These are phyloP conservation scores for Candolleomyces aberdarensis DNA, from an alignment of 768 basidiomycete genomes.

Conservation along the genomic window DNA sequence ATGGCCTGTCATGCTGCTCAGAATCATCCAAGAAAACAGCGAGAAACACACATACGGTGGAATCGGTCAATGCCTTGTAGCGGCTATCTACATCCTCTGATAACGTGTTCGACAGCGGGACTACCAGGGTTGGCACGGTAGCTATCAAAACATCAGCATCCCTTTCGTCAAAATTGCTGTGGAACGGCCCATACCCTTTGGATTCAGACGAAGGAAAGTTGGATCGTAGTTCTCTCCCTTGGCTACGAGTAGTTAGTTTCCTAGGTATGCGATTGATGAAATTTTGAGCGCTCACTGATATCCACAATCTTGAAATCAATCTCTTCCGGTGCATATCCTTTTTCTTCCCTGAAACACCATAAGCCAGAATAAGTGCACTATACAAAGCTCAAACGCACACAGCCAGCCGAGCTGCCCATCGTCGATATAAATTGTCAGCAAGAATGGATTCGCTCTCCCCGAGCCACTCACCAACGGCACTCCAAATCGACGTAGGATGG, in stretches of 20 bases:
- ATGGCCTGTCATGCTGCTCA: conserved; percentile 47
- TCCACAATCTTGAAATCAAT: conserved; percentile 68
- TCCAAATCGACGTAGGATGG: conserved; percentile 59
- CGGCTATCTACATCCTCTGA: conserved; percentile 67
- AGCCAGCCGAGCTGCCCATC: conserved; percentile 46
- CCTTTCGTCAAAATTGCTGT: neutral
- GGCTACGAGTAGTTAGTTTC: conserved; percentile 32
- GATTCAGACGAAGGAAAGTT: conserved; percentile 73
- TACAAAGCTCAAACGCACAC: conserved; percentile 39
- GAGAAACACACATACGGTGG: conserved; percentile 45
- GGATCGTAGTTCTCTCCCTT: conserved; percentile 80
- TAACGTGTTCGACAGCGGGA: conserved; percentile 77
- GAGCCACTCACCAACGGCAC: conserved; percentile 50
- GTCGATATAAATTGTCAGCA: neutral
- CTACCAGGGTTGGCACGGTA: conserved; percentile 79
- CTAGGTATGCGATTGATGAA: neutral
- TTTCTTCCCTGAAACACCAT: conserved; percentile 51
- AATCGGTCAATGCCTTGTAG: conserved; percentile 77
- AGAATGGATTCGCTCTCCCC: neutral
- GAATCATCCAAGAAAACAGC: neutral
- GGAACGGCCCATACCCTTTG: conserved; percentile 52
- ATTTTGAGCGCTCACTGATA: conserved; percentile 31
- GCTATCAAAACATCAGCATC: conserved; percentile 34
- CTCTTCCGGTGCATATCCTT: conserved; percentile 81
- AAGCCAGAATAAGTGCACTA: neutral